Percentiles rank a stretch among this genome's conserved stretches.
phyloP scores from a whole-genome alignment of 2,329 filamentous ascomycete species.

The Xylariaceae sp. region DNA sequence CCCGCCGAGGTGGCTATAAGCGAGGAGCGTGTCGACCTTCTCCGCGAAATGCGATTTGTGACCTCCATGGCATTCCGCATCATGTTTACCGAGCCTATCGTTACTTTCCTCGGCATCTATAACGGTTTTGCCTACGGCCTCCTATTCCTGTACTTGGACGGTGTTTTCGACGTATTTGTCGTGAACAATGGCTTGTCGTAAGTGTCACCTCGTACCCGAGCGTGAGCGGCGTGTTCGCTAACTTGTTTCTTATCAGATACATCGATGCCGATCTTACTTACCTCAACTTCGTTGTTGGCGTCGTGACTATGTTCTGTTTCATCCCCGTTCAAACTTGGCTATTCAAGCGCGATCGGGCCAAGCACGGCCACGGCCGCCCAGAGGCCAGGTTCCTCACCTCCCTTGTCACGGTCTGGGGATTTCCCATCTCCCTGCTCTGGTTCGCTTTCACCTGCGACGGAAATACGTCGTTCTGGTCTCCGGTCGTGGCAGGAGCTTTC shows the following conservation, averaged over 20 bases:
- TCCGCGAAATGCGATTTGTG: constrained; percentile 35
- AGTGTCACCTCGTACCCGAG: constrained; percentile 5
- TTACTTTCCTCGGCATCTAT: constrained; percentile 34
- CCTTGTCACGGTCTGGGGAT: constrained; percentile 37
- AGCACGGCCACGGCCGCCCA: constrained; percentile 31
- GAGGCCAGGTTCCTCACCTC: constrained; percentile 38
- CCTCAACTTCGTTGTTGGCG: constrained; percentile 39
- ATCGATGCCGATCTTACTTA: constrained; percentile 36
- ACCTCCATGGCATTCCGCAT: constrained; percentile 38
- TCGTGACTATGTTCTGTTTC: constrained; percentile 36
- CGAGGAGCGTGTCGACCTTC: constrained; percentile 30
- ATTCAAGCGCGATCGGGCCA: constrained; percentile 32
- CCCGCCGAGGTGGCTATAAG: constrained; percentile 27
- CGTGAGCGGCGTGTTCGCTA: background rate
- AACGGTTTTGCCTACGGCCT: constrained; percentile 39
- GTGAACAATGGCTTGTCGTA: constrained; percentile 33
- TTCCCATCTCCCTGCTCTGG: constrained; percentile 37
- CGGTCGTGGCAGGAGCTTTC: constrained; percentile 34
- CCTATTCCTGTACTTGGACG: constrained; percentile 38
- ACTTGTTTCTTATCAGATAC: constrained; percentile 19
- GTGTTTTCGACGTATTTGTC: constrained; percentile 21
- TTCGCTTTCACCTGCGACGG: constrained; percentile 38
- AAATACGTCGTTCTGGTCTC: constrained; percentile 35
- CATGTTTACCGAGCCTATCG: constrained; percentile 38
- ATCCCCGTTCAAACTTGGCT: constrained; percentile 38